phyloP scores from a whole-genome alignment of 495 filamentous ascomycete genomes.

The Penicillium turbatum region DNA sequence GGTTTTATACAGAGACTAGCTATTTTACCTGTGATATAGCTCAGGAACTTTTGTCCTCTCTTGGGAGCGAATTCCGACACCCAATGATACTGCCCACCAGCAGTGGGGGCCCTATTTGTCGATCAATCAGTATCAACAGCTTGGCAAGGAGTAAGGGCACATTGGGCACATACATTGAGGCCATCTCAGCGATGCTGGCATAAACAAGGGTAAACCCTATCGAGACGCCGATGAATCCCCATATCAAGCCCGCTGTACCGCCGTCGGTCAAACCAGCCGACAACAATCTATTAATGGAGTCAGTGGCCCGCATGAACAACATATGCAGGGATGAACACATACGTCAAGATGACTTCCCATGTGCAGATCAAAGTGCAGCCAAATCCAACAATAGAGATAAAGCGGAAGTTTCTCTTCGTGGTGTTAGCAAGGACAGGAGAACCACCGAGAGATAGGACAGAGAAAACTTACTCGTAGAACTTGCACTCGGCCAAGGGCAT shows the following conservation, averaged over 20 bases:
- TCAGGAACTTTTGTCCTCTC: conserved; percentile 52
- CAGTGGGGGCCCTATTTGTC: conserved; percentile 39
- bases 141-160: background rate
- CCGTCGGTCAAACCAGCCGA: conserved; percentile 48
- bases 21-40: conserved; percentile 52
- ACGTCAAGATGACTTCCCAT: conserved; percentile 48
- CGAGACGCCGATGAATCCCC: conserved; percentile 49
- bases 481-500: conserved; percentile 39
- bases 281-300: conserved; percentile 29
- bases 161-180: conserved; percentile 45
- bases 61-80: conserved; percentile 55
- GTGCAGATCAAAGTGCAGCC: conserved; percentile 42
- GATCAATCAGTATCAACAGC: background rate
- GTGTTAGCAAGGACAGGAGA: conserved; percentile 5
- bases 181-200: conserved; percentile 53
- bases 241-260: conserved; percentile 54
- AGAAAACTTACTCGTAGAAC: conserved; percentile 37
- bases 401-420: conserved; percentile 47
- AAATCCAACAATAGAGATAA: conserved; percentile 48
- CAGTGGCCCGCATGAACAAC: background rate
- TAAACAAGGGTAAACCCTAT: conserved; percentile 47
- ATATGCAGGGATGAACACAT: conserved; percentile 8
- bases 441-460: background rate
- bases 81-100: conserved; percentile 56
- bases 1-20: background rate